Evolutionary conservation across 768 basidiomycete genomes (phyloP).

Genomic region (Podaxis pistillaris): DNA sequence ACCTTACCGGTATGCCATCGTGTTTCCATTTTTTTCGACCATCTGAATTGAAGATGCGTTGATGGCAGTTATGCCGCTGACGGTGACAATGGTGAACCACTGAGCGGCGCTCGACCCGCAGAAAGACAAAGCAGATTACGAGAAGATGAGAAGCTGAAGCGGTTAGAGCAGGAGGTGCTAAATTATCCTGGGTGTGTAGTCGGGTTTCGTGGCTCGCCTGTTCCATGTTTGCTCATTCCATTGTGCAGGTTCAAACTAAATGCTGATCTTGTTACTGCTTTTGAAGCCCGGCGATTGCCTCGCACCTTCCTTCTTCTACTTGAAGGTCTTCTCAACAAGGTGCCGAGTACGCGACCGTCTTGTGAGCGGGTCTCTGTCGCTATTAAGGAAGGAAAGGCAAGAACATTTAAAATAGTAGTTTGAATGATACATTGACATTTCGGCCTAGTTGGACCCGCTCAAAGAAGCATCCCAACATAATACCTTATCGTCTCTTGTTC

Average conservation of each 20-base stretch:
- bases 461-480: conserved; percentile 7
- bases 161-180: conserved; percentile 70
- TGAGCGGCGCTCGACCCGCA: conserved; percentile 26
- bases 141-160: conserved; percentile 63
- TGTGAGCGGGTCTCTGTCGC: conserved; percentile 71
- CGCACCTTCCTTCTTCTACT: conserved; percentile 68
- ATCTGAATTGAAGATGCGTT: not conserved
- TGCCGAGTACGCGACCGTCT: conserved; percentile 61
- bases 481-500: conserved; percentile 12
- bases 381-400: conserved; percentile 70
- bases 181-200: conserved; percentile 66
- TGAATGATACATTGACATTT: not conserved
- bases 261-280: conserved; percentile 47
- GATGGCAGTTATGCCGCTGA: conserved; percentile 54
- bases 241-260: conserved; percentile 48
- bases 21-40: not conserved
- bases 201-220: not conserved
- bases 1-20: conserved; percentile 63
- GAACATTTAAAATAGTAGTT: conserved; percentile 18
- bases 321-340: conserved; percentile 65
- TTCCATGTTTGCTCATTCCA: not conserved
- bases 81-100: conserved; percentile 45
- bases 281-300: conserved; percentile 73
- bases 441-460: conserved; percentile 19
- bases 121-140: conserved; percentile 21